Evolutionary conservation across 169 alveolate species (phyloP).

Genomic region (Babesia sp.): DNA sequence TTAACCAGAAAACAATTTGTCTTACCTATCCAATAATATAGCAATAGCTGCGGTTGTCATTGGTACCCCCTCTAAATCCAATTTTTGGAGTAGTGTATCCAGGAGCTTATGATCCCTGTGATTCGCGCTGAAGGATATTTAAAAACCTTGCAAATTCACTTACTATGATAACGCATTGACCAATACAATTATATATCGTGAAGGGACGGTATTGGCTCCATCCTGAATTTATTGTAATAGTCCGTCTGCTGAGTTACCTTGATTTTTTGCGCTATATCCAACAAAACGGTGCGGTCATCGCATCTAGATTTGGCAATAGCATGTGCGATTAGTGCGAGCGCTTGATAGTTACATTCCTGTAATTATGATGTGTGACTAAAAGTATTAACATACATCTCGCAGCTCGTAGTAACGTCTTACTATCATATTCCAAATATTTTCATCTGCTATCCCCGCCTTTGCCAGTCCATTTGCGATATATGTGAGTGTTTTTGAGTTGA

Average conservation of each 20-base stretch:
- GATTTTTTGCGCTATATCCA: not conserved
- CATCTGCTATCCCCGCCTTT: conserved; percentile 26
- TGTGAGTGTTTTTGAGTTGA: conserved; percentile 29
- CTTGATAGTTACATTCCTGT: conserved; percentile 34
- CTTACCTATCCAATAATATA: conserved; percentile 16
- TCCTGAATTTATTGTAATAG: not conserved
- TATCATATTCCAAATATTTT: conserved; percentile 40
- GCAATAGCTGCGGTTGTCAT: conserved; percentile 7
- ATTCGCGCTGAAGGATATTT: not conserved
- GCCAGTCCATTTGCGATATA: conserved; percentile 62
- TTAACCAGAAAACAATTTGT: too few species aligned
- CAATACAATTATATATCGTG: conserved; percentile 38
- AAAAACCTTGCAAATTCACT: not conserved
- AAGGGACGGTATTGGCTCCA: not conserved
- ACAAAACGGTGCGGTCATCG: not conserved
- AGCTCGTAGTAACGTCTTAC: conserved; percentile 33
- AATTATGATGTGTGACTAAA: not conserved
- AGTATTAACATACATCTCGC: conserved; percentile 10
- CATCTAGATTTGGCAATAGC: conserved; percentile 48
- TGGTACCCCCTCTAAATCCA: not conserved
- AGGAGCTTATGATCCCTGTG: conserved; percentile 9
- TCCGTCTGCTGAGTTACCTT: conserved; percentile 3
- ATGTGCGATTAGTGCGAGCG: conserved; percentile 31
- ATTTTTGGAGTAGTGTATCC: not conserved
- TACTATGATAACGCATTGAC: conserved; percentile 44